These are phyloP conservation scores for Trichocomaceae sp. DNA, from an alignment of 2,329 filamentous ascomycete species.

Conservation along the genomic window DNA sequence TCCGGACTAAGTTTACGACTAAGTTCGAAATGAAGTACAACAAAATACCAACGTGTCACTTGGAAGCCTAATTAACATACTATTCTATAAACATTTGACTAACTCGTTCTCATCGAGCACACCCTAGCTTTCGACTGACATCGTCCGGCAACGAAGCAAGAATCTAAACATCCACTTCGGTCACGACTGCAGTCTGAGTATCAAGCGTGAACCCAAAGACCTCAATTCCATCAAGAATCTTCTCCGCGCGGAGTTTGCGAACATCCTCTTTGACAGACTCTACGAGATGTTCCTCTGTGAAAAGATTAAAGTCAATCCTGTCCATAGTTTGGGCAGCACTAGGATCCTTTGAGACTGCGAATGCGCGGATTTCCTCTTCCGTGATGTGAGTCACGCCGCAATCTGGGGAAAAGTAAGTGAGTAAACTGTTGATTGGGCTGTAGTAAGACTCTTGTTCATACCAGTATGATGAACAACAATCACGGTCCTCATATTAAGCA, in stretches of 20 bases:
- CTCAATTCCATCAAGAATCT: background rate
- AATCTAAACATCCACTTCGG: constrained; percentile 1
- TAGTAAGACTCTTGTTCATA: background rate
- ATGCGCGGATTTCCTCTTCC: background rate
- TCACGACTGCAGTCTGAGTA: constrained; percentile 5
- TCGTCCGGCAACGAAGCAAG: too few species aligned
- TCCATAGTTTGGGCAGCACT: background rate
- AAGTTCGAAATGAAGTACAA: too few species aligned
- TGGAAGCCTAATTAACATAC: too few species aligned
- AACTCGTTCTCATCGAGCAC: too few species aligned
- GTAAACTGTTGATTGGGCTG: background rate
- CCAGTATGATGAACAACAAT: constrained; percentile 6
- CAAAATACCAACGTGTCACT: too few species aligned
- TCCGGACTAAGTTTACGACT: too few species aligned
- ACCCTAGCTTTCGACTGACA: too few species aligned
- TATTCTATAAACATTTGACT: too few species aligned
- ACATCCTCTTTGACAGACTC: constrained; percentile 1
- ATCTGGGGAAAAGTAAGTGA: background rate
- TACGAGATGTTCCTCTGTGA: background rate
- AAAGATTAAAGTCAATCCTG: constrained; percentile 5
- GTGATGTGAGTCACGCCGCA: constrained; percentile 1
- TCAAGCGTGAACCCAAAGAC: background rate
- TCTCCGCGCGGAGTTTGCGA: background rate
- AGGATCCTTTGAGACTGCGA: background rate
- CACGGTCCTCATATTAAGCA: background rate